Evolutionary conservation across 768 basidiomycete genomes (phyloP).

Genomic region (Phylloporus scabripes): DNA sequence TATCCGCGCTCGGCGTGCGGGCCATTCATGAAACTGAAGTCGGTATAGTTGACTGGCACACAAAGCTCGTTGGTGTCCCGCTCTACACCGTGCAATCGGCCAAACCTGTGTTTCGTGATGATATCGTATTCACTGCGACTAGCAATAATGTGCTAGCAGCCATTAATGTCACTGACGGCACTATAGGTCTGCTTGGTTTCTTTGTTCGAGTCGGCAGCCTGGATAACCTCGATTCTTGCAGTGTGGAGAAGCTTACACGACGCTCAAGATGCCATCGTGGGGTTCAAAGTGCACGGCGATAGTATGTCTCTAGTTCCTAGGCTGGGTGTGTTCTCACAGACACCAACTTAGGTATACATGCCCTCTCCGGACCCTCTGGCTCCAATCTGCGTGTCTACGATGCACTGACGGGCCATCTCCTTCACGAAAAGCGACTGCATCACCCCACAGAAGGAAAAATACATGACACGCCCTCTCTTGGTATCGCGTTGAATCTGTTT

Average conservation of each 20-base stretch:
- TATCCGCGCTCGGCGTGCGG: conserved; percentile 24
- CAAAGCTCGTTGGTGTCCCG: conserved; percentile 67
- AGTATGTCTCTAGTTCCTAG: conserved; percentile 37
- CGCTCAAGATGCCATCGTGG: conserved; percentile 59
- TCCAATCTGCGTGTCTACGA: conserved; percentile 67
- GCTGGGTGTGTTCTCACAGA: background rate
- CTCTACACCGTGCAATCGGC: conserved; percentile 43
- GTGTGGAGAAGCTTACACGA: conserved; percentile 82
- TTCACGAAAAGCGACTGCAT: conserved; percentile 63
- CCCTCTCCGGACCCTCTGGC: conserved; percentile 73
- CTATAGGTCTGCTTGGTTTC: conserved; percentile 47
- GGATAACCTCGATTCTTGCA: conserved; percentile 23
- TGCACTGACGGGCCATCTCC: conserved; percentile 51
- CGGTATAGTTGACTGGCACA: conserved; percentile 87
- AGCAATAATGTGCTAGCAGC: conserved; percentile 74
- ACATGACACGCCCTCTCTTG: conserved; percentile 50
- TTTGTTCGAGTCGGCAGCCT: conserved; percentile 1
- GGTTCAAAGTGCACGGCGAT: conserved; percentile 52
- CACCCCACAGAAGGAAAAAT: conserved; percentile 37
- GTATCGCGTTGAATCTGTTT: conserved; percentile 43
- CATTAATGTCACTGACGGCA: conserved; percentile 60
- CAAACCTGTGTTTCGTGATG: conserved; percentile 58
- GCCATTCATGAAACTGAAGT: conserved; percentile 71
- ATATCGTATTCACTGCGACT: conserved; percentile 61
- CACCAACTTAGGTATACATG: conserved; percentile 48